Conservation (phyloP, 108 stramenopile species). For the Fistulifera pelliculosa region DNA sequence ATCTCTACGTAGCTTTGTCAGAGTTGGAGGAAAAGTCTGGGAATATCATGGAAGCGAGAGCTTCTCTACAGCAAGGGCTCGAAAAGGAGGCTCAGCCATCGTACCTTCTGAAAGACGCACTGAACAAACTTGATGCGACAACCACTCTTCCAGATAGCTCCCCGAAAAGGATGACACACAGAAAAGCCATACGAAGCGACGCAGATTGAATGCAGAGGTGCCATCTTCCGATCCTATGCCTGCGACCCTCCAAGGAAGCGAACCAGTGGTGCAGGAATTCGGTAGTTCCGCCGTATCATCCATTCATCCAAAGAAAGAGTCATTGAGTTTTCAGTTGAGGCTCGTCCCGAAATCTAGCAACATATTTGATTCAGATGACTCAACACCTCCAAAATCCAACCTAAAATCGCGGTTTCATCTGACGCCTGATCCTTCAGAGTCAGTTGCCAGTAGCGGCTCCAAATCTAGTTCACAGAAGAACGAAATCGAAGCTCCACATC, state of each 20-base stretch:
- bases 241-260: no score
- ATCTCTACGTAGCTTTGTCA: conserved; percentile 27
- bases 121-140: conserved; percentile 1
- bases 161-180: not conserved
- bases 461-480: conserved; percentile 1
- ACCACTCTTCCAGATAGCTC: not conserved
- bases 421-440: conserved; percentile 1
- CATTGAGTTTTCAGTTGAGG: not conserved
- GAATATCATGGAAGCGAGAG: conserved; percentile 3
- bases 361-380: not conserved
- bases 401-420: not conserved
- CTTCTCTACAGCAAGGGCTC: conserved; percentile 19
- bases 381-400: not conserved
- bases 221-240: conserved; percentile 2
- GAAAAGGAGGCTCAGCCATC: conserved; percentile 22
- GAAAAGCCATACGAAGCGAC: not conserved
- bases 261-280: no score
- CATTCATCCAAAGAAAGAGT: not conserved
- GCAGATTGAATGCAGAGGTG: not conserved
- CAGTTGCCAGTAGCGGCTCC: no score
- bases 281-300: no score
- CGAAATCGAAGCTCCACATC: not conserved
- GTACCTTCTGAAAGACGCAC: conserved; percentile 9
- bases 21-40: conserved; percentile 21
- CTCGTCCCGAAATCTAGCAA: conserved; percentile 1